Conservation (phyloP, 2,329 filamentous ascomycete species). For the Aspergillus sp. region DNA sequence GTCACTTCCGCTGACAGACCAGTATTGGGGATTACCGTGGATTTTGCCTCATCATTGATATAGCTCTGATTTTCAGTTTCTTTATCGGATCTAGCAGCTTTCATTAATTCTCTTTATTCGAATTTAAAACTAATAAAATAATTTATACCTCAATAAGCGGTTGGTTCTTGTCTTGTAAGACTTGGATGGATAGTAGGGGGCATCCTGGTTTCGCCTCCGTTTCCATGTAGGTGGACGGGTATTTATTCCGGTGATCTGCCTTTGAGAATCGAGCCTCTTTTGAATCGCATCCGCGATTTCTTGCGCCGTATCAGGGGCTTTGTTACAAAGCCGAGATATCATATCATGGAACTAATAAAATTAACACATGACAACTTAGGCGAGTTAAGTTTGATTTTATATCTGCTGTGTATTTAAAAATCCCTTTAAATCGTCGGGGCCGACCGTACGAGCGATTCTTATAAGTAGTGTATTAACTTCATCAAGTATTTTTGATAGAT, state of each 20-base stretch:
- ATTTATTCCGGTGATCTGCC: neutral
- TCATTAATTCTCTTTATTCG: neutral
- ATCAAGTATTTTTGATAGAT: neutral
- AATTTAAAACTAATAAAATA: neutral
- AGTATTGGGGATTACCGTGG: too few species aligned
- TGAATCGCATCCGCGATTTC: neutral
- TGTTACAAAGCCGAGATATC: neutral
- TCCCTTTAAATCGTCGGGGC: neutral
- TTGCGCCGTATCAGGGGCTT: neutral
- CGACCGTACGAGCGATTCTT: neutral
- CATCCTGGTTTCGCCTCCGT: neutral
- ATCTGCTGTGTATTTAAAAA: too few species aligned
- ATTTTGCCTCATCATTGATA: too few species aligned
- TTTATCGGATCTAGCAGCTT: too few species aligned
- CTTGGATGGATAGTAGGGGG: neutral
- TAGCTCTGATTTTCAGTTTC: too few species aligned
- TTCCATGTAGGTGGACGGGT: neutral
- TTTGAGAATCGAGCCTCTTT: neutral
- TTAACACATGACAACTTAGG: too few species aligned
- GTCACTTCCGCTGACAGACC: too few species aligned
- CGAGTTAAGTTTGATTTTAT: too few species aligned
- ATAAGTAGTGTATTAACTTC: neutral
- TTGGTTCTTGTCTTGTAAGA: neutral
- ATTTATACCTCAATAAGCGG: neutral
- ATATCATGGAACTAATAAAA: neutral